Evolutionary conservation across 2,329 filamentous ascomycete species (phyloP).

Genomic region (Beauveria bassiana): DNA sequence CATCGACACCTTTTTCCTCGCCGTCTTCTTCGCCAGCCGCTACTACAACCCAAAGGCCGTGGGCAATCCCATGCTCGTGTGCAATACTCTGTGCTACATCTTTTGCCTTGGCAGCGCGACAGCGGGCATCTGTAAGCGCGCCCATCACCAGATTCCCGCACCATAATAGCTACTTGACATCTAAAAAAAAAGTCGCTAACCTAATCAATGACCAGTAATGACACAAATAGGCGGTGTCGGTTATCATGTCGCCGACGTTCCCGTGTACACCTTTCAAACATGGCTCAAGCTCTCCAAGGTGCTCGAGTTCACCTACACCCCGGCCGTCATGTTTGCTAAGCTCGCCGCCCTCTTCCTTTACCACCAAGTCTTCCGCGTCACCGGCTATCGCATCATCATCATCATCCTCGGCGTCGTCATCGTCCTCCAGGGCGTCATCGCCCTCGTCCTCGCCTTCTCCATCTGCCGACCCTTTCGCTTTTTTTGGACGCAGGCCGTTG

Average conservation of each 20-base stretch:
- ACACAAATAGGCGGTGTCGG: conserved; percentile 11
- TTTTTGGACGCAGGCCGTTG: conserved; percentile 12
- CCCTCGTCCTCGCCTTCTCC: conserved; percentile 10
- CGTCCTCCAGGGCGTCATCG: conserved; percentile 9
- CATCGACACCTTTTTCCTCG: conserved; percentile 12
- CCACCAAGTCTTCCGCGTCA: conserved; percentile 9
- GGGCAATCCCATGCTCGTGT: conserved; percentile 10
- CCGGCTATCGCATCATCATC: conserved; percentile 8
- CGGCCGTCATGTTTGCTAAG: conserved; percentile 13
- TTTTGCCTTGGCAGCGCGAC: conserved; percentile 11
- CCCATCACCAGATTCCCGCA: background rate
- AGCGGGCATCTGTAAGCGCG: conserved; percentile 5
- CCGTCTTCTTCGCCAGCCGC: conserved; percentile 11
- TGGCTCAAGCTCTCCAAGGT: conserved; percentile 14
- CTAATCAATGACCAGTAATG: conserved; percentile 7
- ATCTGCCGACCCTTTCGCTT: conserved; percentile 12
- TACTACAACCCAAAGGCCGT: conserved; percentile 12
- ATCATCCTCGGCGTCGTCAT: conserved; percentile 8
- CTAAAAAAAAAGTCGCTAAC: too few species aligned
- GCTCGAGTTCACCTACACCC: conserved; percentile 13
- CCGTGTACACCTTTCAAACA: conserved; percentile 8
- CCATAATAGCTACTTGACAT: too few species aligned
- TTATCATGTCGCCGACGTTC: conserved; percentile 4
- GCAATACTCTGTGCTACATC: conserved; percentile 11
- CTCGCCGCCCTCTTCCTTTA: conserved; percentile 13